Evolutionary conservation across 805 yeast genomes (phyloP), one percentile per base, ranked within the genome.

Genomic region (Candida quercuum): DNA sequence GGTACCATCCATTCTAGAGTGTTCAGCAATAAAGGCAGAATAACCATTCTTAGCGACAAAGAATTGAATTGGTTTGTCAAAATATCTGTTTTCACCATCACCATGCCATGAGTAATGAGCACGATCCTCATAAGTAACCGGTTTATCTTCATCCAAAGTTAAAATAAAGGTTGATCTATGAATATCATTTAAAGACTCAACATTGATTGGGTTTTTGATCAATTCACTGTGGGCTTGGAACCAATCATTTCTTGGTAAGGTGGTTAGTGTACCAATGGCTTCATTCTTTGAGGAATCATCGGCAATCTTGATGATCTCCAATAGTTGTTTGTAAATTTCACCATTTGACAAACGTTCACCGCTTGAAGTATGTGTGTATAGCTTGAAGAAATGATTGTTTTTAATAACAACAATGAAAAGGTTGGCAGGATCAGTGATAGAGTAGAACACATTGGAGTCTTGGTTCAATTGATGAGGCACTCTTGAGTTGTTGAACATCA

Each of bases 1-100:
- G 9, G 96, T 86, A 45, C 98, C 99, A 62, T 91, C 99, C 98
- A 91, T 91, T 69, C 78, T 84, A 17, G 97, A 87, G 68, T 91
- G 99, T 67, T 91, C 99, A 45, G 95, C 97, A 56, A 88, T 64
- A 67, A 89, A 91, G 1, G 97, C 98, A 7, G 96, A 86, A 45
- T 78, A 71, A 42, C 93, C 96, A 61, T 87, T 88, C 45, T 76
- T 80, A 42, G 84, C 68, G 38, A 91, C 78, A 49, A 88, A 74
- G 59, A 86, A 80, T 67, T 91, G 93, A 42, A 85, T 67, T 4
- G 96, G 91, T 69, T 91, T 91, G 69, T 91, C 98, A 60, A 74
- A 91, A 69, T 74, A 91, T 53, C 99, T 74, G 70, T 93, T 91
- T 51, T 69, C 63, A 38, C 97, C 96, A 63, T 87, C 76, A n/a